These are phyloP conservation scores for Trametes villosa DNA, from an alignment of 768 basidiomycete species.

Conservation along the genomic window DNA sequence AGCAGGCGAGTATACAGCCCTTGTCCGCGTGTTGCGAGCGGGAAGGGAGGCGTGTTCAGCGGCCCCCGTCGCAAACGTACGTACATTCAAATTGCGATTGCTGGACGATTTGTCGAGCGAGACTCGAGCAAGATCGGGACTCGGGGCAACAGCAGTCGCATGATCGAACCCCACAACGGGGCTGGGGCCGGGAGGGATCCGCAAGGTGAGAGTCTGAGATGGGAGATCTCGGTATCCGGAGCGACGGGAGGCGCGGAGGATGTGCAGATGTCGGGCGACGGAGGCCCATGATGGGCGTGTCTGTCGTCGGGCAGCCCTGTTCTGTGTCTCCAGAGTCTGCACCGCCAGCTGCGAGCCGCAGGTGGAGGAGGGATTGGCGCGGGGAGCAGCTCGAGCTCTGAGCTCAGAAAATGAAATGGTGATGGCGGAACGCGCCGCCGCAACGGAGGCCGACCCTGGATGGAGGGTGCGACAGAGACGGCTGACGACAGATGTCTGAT, in stretches of 20 bases:
- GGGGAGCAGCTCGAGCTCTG: too few relatives aligned
- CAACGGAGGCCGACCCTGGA: slow-evolving; percentile 3
- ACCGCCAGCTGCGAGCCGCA: slow-evolving; percentile 8
- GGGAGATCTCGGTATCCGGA: slow-evolving; percentile 4
- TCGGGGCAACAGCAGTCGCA: slow-evolving; percentile 4
- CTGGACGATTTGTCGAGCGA: too few relatives aligned
- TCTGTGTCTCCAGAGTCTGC: slow-evolving; percentile 12
- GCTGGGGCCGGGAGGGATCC: neutral
- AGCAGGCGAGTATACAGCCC: too few relatives aligned
- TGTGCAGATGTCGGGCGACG: neutral
- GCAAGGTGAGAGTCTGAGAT: neutral
- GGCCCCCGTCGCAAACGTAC: too few relatives aligned
- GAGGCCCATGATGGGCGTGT: slow-evolving; percentile 16
- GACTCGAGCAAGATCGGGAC: neutral
- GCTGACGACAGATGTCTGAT: slow-evolving; percentile 18
- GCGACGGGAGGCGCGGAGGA: neutral
- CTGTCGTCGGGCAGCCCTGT: neutral
- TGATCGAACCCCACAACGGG: slow-evolving; percentile 10
- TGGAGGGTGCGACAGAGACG: neutral
- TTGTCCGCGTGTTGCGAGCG: too few relatives aligned
- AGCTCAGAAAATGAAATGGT: too few relatives aligned
- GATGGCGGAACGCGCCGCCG: neutral
- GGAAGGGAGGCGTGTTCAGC: too few relatives aligned
- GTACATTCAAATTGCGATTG: too few relatives aligned
- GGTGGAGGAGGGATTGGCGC: too few relatives aligned